Percentiles rank a stretch among this genome's conserved stretches.
Conservation (phyloP, 106 monocot genomes). For the Xerophyta viscosa region DNA sequence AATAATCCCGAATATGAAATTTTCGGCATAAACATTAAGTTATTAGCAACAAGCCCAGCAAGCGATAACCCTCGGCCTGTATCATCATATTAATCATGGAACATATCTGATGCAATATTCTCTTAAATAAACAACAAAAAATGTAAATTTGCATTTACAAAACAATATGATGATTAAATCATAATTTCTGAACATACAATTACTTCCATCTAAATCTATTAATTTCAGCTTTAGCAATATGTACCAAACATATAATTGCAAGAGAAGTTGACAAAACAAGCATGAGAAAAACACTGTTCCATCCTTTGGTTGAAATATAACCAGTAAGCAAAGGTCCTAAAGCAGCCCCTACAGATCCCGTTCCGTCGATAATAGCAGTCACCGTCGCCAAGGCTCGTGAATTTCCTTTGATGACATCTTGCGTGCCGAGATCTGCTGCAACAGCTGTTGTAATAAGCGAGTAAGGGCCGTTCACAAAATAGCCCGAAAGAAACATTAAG, state of each 20-base stretch:
- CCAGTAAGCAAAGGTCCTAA: conserved; percentile 86
- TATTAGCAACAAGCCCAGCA: too few species aligned
- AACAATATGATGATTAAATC: too few species aligned
- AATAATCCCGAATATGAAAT: too few species aligned
- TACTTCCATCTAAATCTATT: conserved; percentile 5
- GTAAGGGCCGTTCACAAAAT: conserved; percentile 90
- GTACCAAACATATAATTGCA: conserved; percentile 60
- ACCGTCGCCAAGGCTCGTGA: conserved; percentile 88
- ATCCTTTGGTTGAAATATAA: conserved; percentile 77
- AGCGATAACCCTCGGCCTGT: too few species aligned
- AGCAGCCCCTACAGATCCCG: conserved; percentile 90
- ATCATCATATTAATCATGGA: too few species aligned
- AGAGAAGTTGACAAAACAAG: conserved; percentile 61
- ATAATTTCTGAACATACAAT: too few species aligned
- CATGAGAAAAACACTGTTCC: conserved; percentile 89
- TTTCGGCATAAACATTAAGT: too few species aligned
- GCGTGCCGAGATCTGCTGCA: conserved; percentile 81
- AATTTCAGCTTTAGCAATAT: conserved; percentile 69
- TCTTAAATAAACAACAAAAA: too few species aligned
- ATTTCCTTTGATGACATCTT: conserved; percentile 50
- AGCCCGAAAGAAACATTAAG: conserved; percentile 83
- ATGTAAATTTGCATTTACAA: too few species aligned
- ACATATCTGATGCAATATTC: too few species aligned
- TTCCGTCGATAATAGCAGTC: conserved; percentile 91
- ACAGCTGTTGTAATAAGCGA: conserved; percentile 93